Conservation (phyloP, 2,329 filamentous ascomycete genomes). For the Clarireedia hainanense region DNA sequence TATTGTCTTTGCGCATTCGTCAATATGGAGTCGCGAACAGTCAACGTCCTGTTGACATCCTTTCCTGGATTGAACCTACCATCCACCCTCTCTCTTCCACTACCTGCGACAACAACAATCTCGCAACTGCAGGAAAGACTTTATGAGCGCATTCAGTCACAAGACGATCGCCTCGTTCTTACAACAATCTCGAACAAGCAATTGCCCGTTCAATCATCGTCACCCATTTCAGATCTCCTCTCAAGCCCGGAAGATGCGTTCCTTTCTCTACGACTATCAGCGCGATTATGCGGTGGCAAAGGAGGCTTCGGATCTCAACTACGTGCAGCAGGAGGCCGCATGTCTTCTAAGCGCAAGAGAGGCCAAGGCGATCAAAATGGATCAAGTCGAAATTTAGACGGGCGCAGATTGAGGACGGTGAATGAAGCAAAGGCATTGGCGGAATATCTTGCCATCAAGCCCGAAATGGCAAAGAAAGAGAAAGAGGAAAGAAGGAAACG, state of each 20-base stretch:
- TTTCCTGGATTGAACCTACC: constrained; percentile 79
- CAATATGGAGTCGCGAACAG: constrained; percentile 46
- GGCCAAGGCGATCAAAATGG: constrained; percentile 76
- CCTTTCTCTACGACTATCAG: constrained; percentile 72
- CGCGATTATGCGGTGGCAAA: constrained; percentile 83
- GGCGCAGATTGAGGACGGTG: constrained; percentile 80
- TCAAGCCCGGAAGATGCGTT: constrained; percentile 53
- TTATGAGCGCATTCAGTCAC: constrained; percentile 51
- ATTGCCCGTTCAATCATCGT: constrained; percentile 45
- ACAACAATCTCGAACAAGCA: constrained; percentile 75
- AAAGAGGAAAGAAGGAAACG: constrained; percentile 76
- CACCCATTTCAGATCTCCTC: constrained; percentile 55
- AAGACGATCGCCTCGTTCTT: constrained; percentile 58
- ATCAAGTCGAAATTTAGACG: constrained; percentile 89
- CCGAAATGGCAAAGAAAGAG: constrained; percentile 93
- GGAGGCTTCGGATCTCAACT: constrained; percentile 97
- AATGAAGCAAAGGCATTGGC: constrained; percentile 93
- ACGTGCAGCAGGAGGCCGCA: constrained; percentile 91
- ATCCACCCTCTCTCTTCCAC: constrained; percentile 70
- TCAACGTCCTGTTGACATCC: constrained; percentile 80
- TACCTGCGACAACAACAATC: constrained; percentile 57
- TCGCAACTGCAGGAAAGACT: constrained; percentile 58
- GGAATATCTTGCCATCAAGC: constrained; percentile 90
- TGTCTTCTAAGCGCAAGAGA: constrained; percentile 87
- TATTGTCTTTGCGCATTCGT: neutral